These are phyloP conservation scores for Raphanus hybrid DNA, from an alignment of 441 rosid species.

Conservation along the genomic window DNA sequence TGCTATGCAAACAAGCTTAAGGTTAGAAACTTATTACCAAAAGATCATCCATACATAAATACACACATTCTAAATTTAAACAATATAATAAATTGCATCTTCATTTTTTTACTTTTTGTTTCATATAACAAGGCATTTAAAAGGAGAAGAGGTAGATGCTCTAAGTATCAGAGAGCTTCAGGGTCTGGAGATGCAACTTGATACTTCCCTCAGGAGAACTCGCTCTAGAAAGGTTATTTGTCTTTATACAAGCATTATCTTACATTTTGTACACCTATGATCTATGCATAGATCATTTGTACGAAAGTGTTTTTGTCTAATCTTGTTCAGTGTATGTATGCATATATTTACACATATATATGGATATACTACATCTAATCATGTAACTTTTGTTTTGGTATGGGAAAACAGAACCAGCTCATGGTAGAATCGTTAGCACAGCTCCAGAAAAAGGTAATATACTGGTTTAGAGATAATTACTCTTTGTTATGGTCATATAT, in stretches of 20 bases:
- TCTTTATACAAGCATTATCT: background rate
- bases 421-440: constrained; percentile 77
- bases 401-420: constrained; percentile 70
- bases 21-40: constrained; percentile 45
- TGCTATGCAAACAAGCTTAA: constrained; percentile 64
- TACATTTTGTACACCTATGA: background rate
- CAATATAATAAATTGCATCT: background rate
- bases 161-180: constrained; percentile 83
- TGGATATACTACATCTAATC: constrained; percentile 14
- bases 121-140: constrained; percentile 56
- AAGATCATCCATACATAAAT: background rate
- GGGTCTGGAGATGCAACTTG: constrained; percentile 84
- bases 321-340: background rate
- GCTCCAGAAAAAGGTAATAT: constrained; percentile 83
- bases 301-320: constrained; percentile 1
- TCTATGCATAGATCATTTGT: constrained; percentile 17
- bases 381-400: constrained; percentile 6
- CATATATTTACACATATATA: constrained; percentile 7
- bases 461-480: background rate
- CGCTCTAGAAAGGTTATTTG: constrained; percentile 77
- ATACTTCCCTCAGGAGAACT: constrained; percentile 69
- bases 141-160: constrained; percentile 78
- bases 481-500: background rate
- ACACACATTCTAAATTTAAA: background rate
- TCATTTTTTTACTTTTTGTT: background rate